phyloP scores from a whole-genome alignment of 2,329 filamentous ascomycete species.

The Catunica adiposa region DNA sequence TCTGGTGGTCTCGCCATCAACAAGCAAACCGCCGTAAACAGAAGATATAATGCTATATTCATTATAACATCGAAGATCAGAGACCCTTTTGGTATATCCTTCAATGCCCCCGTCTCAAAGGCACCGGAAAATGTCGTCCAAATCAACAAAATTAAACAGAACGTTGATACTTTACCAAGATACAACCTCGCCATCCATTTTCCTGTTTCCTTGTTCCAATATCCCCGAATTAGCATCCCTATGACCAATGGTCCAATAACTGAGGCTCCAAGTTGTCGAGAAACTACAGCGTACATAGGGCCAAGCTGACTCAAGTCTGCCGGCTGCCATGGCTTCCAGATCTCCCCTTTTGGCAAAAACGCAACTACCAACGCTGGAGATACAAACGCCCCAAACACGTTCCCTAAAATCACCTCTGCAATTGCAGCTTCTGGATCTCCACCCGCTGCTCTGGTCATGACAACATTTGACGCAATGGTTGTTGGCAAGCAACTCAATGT shows the following conservation, averaged over 20 bases:
- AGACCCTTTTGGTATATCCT: constrained; percentile 39
- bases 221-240: constrained; percentile 42
- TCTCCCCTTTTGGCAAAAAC: constrained; percentile 36
- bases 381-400: constrained; percentile 51
- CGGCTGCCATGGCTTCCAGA: constrained; percentile 40
- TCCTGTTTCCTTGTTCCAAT: constrained; percentile 33
- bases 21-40: constrained; percentile 48
- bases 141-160: constrained; percentile 31
- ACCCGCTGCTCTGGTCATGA: constrained; percentile 54
- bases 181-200: constrained; percentile 37
- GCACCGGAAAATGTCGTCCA: constrained; percentile 52
- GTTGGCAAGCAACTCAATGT: constrained; percentile 53
- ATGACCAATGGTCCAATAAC: constrained; percentile 47
- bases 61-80: constrained; percentile 52
- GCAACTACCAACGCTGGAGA: constrained; percentile 47
- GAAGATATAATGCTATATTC: constrained; percentile 43
- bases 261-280: constrained; percentile 51
- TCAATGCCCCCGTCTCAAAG: constrained; percentile 47
- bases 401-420: constrained; percentile 54
- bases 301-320: constrained; percentile 35
- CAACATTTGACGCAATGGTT: constrained; percentile 56
- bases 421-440: constrained; percentile 50
- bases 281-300: constrained; percentile 47
- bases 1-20: constrained; percentile 29
- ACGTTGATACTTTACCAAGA: constrained; percentile 31